Base-by-base conservation (phyloP, 768 basidiomycete genomes). In the Suillus sp. region DNA sequence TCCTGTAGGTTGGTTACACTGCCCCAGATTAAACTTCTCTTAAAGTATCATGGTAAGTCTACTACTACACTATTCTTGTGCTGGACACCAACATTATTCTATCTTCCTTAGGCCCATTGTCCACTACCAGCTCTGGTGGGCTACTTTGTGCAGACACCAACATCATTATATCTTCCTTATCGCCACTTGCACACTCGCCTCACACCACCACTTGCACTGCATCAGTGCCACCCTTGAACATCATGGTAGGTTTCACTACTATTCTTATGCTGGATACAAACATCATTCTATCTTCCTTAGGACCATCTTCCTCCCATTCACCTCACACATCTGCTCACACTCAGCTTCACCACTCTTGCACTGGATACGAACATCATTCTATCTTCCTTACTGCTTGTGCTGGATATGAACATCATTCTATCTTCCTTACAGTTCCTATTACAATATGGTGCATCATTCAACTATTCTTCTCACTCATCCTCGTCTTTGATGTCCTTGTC, bases 321-420 rank as follows among this genome's bases (percentile, higher is more conserved):
- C 88, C 4, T 78, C 85, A 2, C 88, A 90, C 67, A 77, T 97
- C 64, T 90, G 89, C 55, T 82, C 90, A 4, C 89, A 93, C 72
- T 76, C 87, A 0, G 77, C 81, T 2, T 89, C 88, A 18, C 86
- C 10, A 81, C 90, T 50, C 88, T 99, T 62, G 89, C 99, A 34
- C 80, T 96, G 70, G 96, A 99, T 76, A 98, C 96, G 59, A 98
- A 99, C 78, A 92, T 98, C 63, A 80, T 99, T 0, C 83, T 99
- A 13, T 91, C 92, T 0, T 93, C 93, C 0, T 80, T 98, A 4
- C n/a, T n/a, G n/a, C n/a, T n/a, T n/a, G n/a, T n/a, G n/a, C n/a
- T n/a, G n/a, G n/a, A n/a, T 76, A 98, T 96, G 59, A 98, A 99
- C 78, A 92, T 98, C 63, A 80, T 99, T 0, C 83, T 99, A 14